Conservation (phyloP, 2,329 filamentous ascomycete genomes). For the Colletotrichum noveboracense region DNA sequence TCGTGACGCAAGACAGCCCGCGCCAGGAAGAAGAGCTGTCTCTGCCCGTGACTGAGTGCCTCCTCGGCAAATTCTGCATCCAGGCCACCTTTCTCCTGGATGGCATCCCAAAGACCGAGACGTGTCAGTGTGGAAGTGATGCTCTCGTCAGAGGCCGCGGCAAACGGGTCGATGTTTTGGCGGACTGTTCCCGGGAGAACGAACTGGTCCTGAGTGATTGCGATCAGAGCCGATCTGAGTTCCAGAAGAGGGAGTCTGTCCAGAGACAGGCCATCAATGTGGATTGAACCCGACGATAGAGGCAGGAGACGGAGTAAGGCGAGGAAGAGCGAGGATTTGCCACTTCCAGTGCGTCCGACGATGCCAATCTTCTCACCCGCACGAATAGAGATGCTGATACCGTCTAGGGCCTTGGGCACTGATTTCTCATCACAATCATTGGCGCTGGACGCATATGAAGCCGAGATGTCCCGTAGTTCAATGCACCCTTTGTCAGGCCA, state of each 20-base stretch:
- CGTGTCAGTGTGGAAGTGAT: not conserved
- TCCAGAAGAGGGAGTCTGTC: conserved; percentile 16
- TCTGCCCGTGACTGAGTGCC: conserved; percentile 35
- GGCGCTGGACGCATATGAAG: not conserved
- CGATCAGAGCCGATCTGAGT: conserved; percentile 23
- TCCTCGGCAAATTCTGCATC: conserved; percentile 29
- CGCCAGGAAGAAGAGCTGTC: conserved; percentile 36
- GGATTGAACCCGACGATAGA: conserved; percentile 38
- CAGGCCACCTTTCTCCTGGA: conserved; percentile 27
- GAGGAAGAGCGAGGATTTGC: conserved; percentile 27
- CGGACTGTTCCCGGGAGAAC: conserved; percentile 16
- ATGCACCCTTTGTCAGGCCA: conserved; percentile 39
- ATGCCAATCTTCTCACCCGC: conserved; percentile 37
- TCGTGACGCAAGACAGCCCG: conserved; percentile 35
- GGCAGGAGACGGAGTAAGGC: conserved; percentile 53
- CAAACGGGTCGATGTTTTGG: conserved; percentile 63
- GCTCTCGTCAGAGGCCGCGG: conserved; percentile 35
- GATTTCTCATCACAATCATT: conserved; percentile 26
- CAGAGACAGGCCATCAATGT: conserved; percentile 32
- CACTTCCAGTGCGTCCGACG: conserved; percentile 38
- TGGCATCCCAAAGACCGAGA: conserved; percentile 23
- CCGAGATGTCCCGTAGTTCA: conserved; percentile 30
- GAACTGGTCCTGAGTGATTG: conserved; percentile 15
- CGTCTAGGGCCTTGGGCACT: conserved; percentile 27
- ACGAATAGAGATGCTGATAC: conserved; percentile 44